phyloP scores from a whole-genome alignment of 805 yeast species.

The Ogataea naganishii region DNA sequence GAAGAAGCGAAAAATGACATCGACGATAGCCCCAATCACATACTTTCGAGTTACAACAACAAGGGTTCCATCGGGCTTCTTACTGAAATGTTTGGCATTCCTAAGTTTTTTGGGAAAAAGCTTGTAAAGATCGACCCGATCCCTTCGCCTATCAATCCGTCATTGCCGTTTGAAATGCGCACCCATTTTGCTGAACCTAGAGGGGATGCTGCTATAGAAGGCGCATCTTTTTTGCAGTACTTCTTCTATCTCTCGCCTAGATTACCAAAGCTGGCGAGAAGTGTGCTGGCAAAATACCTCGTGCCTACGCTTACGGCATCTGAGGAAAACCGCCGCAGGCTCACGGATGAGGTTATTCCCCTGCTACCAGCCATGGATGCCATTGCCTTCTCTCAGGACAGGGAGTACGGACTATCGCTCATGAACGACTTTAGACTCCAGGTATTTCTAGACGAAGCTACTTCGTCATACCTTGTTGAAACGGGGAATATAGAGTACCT shows the following conservation, averaged over 20 bases:
- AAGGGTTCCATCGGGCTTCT: no score
- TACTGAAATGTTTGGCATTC: no score
- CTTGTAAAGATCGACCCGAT: no score
- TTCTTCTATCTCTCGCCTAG: slow-evolving; percentile 53
- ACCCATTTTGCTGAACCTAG: no score
- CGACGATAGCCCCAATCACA: no score
- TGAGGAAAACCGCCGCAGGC: slow-evolving; percentile 32
- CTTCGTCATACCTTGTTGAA: slow-evolving; percentile 30
- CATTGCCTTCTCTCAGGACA: slow-evolving; percentile 34
- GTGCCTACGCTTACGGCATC: slow-evolving; percentile 51
- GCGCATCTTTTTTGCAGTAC: slow-evolving; percentile 35
- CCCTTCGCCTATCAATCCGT: no score
- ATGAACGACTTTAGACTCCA: slow-evolving; percentile 22
- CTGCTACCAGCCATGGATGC: slow-evolving; percentile 44
- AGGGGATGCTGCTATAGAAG: slow-evolving; percentile 12
- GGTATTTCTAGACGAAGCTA: slow-evolving; percentile 21
- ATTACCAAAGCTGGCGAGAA: slow-evolving; percentile 43
- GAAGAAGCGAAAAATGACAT: no score
- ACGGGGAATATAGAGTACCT: slow-evolving; percentile 32
- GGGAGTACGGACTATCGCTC: slow-evolving; percentile 36
- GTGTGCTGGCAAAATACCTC: slow-evolving; percentile 35
- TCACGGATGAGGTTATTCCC: slow-evolving; percentile 45
- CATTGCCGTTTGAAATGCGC: slow-evolving; percentile 16
- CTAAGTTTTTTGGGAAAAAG: no score
- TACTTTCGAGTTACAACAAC: no score